phyloP scores from a whole-genome alignment of 1,284 basidiomycete genomes.

The Moesziomyces antarcticus region DNA sequence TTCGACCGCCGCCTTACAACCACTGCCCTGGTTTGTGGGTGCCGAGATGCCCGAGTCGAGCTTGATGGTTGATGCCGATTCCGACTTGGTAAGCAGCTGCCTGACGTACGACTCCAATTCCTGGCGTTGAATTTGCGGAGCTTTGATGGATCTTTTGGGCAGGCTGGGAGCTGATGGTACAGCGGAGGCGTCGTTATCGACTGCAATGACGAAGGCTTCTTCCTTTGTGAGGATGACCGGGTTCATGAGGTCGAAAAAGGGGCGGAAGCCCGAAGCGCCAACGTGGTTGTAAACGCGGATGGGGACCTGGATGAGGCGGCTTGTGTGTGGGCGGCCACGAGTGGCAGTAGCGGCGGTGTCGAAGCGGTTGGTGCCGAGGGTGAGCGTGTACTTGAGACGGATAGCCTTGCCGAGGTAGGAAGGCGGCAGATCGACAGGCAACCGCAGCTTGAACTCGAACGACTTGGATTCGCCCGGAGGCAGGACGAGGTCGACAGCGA shows the following conservation, averaged over 20 bases:
- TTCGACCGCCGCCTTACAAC: conserved; percentile 89
- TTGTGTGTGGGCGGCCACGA: conserved; percentile 70
- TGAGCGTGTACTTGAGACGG: conserved; percentile 86
- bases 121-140: conserved; percentile 12
- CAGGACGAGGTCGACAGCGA: conserved; percentile 82
- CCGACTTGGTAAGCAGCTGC: conserved; percentile 19
- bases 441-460: conserved; percentile 67
- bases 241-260: conserved; percentile 69
- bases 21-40: neutral
- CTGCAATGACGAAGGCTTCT: conserved; percentile 53
- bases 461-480: conserved; percentile 81
- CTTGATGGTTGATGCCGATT: neutral
- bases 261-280: conserved; percentile 64
- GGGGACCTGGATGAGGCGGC: conserved; percentile 86
- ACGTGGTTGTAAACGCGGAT: conserved; percentile 88
- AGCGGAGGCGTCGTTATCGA: no score
- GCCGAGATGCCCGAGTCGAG: conserved; percentile 19
- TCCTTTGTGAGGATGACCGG: conserved; percentile 68
- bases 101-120: conserved; percentile 27
- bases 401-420: conserved; percentile 86
- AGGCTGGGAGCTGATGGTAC: no score
- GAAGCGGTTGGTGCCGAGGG: conserved; percentile 82
- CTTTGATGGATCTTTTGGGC: neutral
- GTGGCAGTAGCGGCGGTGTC: conserved; percentile 14
- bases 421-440: conserved; percentile 81